These are phyloP conservation scores for Penicillium samsonianum DNA, from an alignment of 495 filamentous ascomycete species.

Conservation along the genomic window DNA sequence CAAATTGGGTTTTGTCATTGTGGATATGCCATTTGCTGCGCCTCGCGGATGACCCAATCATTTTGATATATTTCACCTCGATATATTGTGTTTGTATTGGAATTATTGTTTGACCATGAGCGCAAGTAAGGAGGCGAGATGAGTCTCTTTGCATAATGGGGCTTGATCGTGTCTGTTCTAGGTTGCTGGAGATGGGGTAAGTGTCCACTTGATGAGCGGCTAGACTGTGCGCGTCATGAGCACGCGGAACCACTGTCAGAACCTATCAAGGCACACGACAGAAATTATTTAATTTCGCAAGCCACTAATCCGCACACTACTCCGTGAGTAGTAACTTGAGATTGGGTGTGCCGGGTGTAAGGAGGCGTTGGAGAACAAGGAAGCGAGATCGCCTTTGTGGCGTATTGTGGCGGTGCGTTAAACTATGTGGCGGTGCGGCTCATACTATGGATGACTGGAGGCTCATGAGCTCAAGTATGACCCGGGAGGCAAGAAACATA, in stretches of 20 bases:
- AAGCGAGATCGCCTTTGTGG: background rate
- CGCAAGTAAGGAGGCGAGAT: background rate
- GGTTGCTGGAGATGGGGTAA: background rate
- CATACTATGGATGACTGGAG: background rate
- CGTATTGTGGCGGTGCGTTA: background rate
- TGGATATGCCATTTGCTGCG: background rate
- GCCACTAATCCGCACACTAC: too few relatives aligned
- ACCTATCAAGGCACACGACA: background rate
- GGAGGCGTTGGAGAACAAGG: background rate
- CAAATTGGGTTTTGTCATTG: slow-evolving; percentile 3
- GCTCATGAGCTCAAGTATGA: background rate
- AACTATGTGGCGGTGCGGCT: background rate
- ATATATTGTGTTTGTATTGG: background rate
- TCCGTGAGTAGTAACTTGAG: background rate
- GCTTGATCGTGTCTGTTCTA: background rate
- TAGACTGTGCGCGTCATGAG: background rate
- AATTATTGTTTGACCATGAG: background rate
- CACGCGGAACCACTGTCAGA: background rate
- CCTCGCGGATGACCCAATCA: background rate
- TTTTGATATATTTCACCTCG: background rate
- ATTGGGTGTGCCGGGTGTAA: background rate
- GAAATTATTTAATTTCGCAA: background rate
- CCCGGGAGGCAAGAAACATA: background rate
- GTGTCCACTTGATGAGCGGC: slow-evolving; percentile 6
- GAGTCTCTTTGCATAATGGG: background rate